Evolutionary conservation across 768 basidiomycete species (phyloP), one percentile per base, ranked within the genome.

Genomic region (Solioccasus polychromus): DNA sequence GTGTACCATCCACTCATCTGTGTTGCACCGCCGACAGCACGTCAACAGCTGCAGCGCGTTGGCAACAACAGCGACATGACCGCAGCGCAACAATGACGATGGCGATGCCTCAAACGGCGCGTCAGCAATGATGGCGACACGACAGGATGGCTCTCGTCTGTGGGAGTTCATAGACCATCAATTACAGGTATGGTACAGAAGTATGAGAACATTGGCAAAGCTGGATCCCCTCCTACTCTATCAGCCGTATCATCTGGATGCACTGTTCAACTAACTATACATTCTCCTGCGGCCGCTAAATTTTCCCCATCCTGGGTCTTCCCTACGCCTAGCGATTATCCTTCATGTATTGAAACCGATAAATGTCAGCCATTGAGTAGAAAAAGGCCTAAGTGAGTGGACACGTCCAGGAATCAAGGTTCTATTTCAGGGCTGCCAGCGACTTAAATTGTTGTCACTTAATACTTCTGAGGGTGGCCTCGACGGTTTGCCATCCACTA

Each of bases 111-210:
- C n/a, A n/a, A n/a, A n/a, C n/a, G n/a, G n/a, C n/a, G n/a, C n/a
- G n/a, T n/a, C n/a, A n/a, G n/a, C n/a, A n/a, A n/a, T n/a, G n/a
- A n/a, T n/a, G n/a, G n/a, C n/a, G n/a, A n/a, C n/a, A n/a, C n/a
- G n/a, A n/a, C 72, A 70, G 37, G 74, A 76, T 4, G 73, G 64
- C 34, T 65, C 72, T 28, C 74, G 74, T 25, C 63, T 66, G 2
- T 53, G 63, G 57, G 53, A 10, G 0, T 61, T 8, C 77, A 89
- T 17, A 75, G 88, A 42, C 85, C 83, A 4, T 92, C 90, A 0
- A 92, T 92, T 55, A 82, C 88, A 31, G 81, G 92, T 58, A 90
- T 92, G 80, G 90, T 92, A 20, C 85, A 88, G 53, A 78, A 73
- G 35, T 92, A 83, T 61, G 90, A 92, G 63, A 78, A 81, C 7